phyloP scores from a whole-genome alignment of 768 basidiomycete species.

The Scleroderma bovista region DNA sequence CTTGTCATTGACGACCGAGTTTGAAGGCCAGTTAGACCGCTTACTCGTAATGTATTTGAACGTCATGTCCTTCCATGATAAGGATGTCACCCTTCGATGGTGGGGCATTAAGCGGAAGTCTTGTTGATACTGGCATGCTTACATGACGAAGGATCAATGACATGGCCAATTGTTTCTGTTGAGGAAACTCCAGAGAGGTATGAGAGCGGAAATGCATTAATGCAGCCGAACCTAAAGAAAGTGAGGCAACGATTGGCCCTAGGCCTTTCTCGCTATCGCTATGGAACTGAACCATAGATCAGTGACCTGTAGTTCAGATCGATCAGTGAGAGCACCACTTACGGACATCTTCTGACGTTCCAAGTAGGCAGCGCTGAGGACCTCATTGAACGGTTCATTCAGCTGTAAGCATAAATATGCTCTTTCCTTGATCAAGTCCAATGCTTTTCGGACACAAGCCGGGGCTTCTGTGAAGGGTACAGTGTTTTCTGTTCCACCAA shows the following conservation, averaged over 20 bases:
- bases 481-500: constrained; percentile 71
- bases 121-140: constrained; percentile 11
- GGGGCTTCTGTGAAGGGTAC: constrained; percentile 59
- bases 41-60: constrained; percentile 71
- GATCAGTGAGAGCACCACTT: constrained; percentile 15
- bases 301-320: neutral
- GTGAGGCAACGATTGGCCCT: constrained; percentile 66
- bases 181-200: constrained; percentile 30
- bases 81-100: constrained; percentile 65
- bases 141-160: constrained; percentile 66
- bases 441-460: constrained; percentile 51
- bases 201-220: constrained; percentile 72
- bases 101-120: constrained; percentile 3
- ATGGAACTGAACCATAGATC: constrained; percentile 51
- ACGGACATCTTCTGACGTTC: constrained; percentile 82
- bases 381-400: constrained; percentile 59
- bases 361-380: constrained; percentile 81
- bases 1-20: constrained; percentile 1
- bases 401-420: constrained; percentile 40
- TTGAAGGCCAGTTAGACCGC: constrained; percentile 14
- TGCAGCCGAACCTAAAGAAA: constrained; percentile 74
- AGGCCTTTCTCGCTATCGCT: constrained; percentile 73
- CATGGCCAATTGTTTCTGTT: constrained; percentile 33
- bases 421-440: constrained; percentile 52
- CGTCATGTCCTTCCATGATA: constrained; percentile 66